A percentile compares a stretch with the other conserved stretches of the same genome.
These are phyloP conservation scores for Heracleum sosnowskyi DNA, from an alignment of 129 eudicot species.

Conservation along the genomic window DNA sequence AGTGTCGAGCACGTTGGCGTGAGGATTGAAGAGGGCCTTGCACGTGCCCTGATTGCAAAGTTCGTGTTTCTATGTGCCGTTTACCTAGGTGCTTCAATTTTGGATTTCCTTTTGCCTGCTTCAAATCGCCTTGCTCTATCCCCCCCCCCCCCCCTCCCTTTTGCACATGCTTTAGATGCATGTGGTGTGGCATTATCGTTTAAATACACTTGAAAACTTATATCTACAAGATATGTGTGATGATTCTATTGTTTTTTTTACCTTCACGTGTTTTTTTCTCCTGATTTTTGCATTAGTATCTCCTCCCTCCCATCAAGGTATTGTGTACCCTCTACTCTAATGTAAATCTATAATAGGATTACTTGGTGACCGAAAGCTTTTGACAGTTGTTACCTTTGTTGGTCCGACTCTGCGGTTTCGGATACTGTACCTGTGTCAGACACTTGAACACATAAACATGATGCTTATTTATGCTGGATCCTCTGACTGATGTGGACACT, in stretches of 20 bases:
- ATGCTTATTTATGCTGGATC: too few relatives aligned
- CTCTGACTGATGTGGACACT: too few relatives aligned
- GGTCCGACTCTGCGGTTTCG: too few relatives aligned
- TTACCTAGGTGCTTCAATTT: not conserved
- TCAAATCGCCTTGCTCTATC: not conserved
- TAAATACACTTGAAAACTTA: not conserved
- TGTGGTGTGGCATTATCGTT: not conserved
- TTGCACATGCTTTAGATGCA: not conserved
- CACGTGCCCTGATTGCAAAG: not conserved
- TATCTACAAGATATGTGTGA: too few relatives aligned
- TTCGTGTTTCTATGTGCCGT: not conserved
- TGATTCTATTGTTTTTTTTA: not conserved
- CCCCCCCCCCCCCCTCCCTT: not conserved
- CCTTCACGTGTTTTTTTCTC: not conserved
- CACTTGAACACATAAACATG: too few relatives aligned
- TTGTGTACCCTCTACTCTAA: too few relatives aligned
- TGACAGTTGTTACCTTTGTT: too few relatives aligned
- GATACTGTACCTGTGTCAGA: too few relatives aligned
- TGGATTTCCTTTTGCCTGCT: not conserved
- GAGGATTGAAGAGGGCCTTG: slow-evolving; percentile 33
- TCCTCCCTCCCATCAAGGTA: too few relatives aligned
- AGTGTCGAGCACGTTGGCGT: slow-evolving; percentile 46
- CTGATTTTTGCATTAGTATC: too few relatives aligned
- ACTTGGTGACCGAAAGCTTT: too few relatives aligned
- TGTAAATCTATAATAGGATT: too few relatives aligned